Conservation (phyloP, 1,284 basidiomycete species). For the Meira nashicola region DNA sequence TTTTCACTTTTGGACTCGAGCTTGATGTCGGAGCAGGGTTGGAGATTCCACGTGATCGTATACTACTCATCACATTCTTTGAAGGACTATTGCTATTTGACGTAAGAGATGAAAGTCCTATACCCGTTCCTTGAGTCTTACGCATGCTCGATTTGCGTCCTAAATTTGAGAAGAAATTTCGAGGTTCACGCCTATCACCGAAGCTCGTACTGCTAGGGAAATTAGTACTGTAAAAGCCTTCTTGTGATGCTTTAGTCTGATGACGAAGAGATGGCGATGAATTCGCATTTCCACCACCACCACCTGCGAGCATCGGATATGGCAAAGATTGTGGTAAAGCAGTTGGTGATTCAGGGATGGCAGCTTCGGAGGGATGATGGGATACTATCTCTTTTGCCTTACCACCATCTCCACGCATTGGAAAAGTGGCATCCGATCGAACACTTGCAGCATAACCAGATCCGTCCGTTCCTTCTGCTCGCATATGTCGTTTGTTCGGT, state of each 20-base stretch:
- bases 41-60: too few species aligned
- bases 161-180: conserved; percentile 25
- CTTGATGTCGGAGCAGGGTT: too few species aligned
- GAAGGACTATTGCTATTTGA: neutral
- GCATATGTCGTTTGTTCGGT: conserved; percentile 13
- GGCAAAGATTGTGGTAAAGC: conserved; percentile 25
- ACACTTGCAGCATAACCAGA: conserved; percentile 34
- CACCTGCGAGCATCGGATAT: conserved; percentile 27
- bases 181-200: neutral
- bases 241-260: neutral
- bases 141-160: conserved; percentile 26
- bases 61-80: neutral
- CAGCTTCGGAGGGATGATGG: conserved; percentile 15
- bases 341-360: conserved; percentile 28
- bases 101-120: neutral
- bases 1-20: neutral
- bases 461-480: conserved; percentile 21
- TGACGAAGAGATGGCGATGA: too few species aligned
- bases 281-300: neutral
- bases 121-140: neutral
- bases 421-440: conserved; percentile 44
- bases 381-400: conserved; percentile 41
- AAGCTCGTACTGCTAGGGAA: neutral
- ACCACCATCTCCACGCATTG: conserved; percentile 43
- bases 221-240: neutral